Conservation (phyloP, 805 yeast species). For the Lipomyces mesembrius region DNA sequence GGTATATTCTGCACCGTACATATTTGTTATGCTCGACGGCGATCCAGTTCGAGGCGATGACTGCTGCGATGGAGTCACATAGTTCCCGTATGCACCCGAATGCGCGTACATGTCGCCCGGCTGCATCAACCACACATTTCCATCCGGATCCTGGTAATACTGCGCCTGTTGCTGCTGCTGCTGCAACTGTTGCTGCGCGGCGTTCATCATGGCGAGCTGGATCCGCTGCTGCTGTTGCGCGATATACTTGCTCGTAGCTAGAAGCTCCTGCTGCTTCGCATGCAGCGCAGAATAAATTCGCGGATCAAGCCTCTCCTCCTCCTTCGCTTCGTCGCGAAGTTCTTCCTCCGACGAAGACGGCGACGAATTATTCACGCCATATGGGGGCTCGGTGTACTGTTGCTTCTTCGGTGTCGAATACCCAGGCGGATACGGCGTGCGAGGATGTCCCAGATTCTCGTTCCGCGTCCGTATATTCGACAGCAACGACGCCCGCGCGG, state of each 20-base stretch:
- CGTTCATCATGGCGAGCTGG: slow-evolving; percentile 42
- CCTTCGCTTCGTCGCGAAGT: not conserved
- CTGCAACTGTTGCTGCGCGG: slow-evolving; percentile 34
- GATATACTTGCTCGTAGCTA: slow-evolving; percentile 43
- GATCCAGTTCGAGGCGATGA: slow-evolving; percentile 13
- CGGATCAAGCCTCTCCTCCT: slow-evolving; percentile 30
- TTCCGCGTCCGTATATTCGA: slow-evolving; percentile 18
- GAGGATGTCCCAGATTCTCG: slow-evolving; percentile 2
- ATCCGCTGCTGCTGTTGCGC: slow-evolving; percentile 47
- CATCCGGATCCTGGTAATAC: slow-evolving; percentile 31
- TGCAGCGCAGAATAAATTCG: slow-evolving; percentile 44
- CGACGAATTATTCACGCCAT: slow-evolving; percentile 9
- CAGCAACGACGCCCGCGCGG: slow-evolving; percentile 15
- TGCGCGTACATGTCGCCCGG: slow-evolving; percentile 1
- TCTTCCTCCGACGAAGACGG: slow-evolving; percentile 13
- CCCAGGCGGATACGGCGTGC: slow-evolving; percentile 18
- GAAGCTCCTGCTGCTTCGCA: slow-evolving; percentile 45
- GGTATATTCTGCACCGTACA: not conserved
- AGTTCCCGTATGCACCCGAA: slow-evolving; percentile 1
- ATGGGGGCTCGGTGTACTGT: slow-evolving; percentile 1
- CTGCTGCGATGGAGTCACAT: not conserved
- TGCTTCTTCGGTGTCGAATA: not conserved
- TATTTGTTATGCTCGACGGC: slow-evolving; percentile 11
- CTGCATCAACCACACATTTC: slow-evolving; percentile 25
- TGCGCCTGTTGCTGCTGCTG: slow-evolving; percentile 16